A percentile compares a stretch with the other conserved stretches of the same genome.
Conservation (phyloP, 306 rosid species). For the Rosa multiflora region DNA sequence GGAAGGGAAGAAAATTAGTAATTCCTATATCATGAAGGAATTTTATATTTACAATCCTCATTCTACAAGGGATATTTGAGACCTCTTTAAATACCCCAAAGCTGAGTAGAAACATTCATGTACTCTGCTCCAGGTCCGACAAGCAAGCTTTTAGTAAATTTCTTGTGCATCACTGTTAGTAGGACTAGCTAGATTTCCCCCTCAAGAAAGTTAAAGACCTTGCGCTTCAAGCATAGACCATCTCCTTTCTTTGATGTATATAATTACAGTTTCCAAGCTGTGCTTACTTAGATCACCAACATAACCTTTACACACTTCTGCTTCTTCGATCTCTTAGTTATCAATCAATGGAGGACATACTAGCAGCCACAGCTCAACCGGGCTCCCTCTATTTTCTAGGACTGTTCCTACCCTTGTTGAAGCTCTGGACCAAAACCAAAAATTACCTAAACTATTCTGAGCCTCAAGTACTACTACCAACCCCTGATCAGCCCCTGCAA, state of each 20-base stretch:
- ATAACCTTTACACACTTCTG: background rate
- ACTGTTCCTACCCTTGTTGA: conserved; percentile 14
- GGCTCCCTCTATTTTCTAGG: background rate
- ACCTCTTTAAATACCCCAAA: background rate
- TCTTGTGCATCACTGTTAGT: too few relatives aligned
- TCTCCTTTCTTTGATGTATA: too few relatives aligned
- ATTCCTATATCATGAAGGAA: background rate
- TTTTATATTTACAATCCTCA: background rate
- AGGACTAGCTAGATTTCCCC: background rate
- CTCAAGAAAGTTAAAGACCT: background rate
- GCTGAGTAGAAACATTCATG: background rate
- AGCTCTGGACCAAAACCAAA: conserved; percentile 19
- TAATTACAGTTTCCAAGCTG: background rate
- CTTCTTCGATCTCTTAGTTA: background rate
- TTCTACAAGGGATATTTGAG: background rate
- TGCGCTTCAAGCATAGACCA: background rate
- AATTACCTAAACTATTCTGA: background rate
- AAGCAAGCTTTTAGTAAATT: background rate
- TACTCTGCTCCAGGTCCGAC: too few relatives aligned
- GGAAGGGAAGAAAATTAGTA: background rate
- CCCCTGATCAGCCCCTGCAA: background rate
- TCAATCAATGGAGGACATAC: conserved; percentile 9
- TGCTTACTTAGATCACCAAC: background rate
- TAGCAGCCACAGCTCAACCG: conserved; percentile 14
- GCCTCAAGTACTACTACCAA: background rate